phyloP scores from a whole-genome alignment of 257 asterid genomes.

The Solanum tarapatanum region DNA sequence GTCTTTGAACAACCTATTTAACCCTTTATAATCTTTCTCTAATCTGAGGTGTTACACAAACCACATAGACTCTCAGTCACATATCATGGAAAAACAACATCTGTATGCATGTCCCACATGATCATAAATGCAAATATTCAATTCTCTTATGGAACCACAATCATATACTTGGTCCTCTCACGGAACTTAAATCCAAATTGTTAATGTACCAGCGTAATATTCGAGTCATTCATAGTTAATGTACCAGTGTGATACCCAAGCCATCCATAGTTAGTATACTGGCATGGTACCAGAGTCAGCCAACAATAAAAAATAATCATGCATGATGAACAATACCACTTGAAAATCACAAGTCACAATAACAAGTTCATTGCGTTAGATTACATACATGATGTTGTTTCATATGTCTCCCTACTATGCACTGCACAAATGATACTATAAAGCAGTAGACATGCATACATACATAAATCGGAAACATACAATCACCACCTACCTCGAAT shows the following conservation, averaged over 20 bases:
- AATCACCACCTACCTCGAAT: background rate
- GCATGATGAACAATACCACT: background rate
- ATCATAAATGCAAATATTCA: background rate
- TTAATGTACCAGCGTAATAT: too few species aligned
- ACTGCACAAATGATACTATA: background rate
- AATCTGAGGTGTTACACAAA: background rate
- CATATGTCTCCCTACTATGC: background rate
- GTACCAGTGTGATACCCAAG: background rate
- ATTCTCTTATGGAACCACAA: background rate
- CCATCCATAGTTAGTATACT: background rate
- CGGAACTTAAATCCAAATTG: too few species aligned
- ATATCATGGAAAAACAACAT: too few species aligned
- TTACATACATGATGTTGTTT: background rate
- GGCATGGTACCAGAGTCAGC: background rate
- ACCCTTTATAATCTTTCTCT: background rate
- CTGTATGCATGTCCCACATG: background rate
- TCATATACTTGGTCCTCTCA: background rate
- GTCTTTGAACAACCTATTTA: accelerated
- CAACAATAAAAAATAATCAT: background rate
- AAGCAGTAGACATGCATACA: background rate
- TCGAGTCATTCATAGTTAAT: background rate
- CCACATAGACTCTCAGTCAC: background rate
- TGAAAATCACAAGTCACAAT: background rate
- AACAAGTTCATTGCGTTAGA: background rate
- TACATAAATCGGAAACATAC: background rate